Base-by-base conservation (phyloP, 352 stramenopile species). In the Globisporangium megalacanthum region DNA sequence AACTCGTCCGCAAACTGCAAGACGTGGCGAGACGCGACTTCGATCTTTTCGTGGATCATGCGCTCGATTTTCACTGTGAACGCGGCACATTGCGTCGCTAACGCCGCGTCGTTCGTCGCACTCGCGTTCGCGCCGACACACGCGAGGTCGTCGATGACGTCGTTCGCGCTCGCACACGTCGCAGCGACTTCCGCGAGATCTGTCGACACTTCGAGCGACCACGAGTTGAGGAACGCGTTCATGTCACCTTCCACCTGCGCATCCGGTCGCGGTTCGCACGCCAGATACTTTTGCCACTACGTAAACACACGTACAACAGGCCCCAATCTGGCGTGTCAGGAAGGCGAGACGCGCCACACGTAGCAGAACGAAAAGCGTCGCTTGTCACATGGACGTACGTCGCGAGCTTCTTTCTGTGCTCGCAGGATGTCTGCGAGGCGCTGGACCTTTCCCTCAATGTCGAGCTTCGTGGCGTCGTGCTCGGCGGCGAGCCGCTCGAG, bases 201-300 rank as follows among this genome's bases (percentile, higher is more conserved):
- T 0, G 70, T 72, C 6, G 75, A 68, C 11, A 73, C 72, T 15
- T 91, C 81, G 17, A 88, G 56, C 42, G 81, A 68, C 79, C 78
- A 92, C 36, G 79, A 84, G 61, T 92, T 89, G 15, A 93, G 49
- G 60, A 89, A 92, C 47, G 79, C 86, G 56, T 91, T 90, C 75
- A 93, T 85, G 54, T 93, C 81, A 52, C 75, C 75, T 53, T 93
- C 80, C 4, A 85, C 65, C 42, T 82, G 71, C 3, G 81, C 79
- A 37, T 91, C 80, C 0, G 77, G 81, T 14, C 77, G 80, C 13
- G 75, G 68, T 29, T 93, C 79, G 14, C 80, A 93, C 41, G 79
- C 73, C 15, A 93, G 46, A 39, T 90, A 91, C 45, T 85, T 88
- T 48, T 88, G 69, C 80, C 80, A 93, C 69, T 84, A 55, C 3